A percentile compares a stretch with the other conserved stretches of the same genome.
Conservation (phyloP, 805 yeast genomes). For the Candida easanensis region DNA sequence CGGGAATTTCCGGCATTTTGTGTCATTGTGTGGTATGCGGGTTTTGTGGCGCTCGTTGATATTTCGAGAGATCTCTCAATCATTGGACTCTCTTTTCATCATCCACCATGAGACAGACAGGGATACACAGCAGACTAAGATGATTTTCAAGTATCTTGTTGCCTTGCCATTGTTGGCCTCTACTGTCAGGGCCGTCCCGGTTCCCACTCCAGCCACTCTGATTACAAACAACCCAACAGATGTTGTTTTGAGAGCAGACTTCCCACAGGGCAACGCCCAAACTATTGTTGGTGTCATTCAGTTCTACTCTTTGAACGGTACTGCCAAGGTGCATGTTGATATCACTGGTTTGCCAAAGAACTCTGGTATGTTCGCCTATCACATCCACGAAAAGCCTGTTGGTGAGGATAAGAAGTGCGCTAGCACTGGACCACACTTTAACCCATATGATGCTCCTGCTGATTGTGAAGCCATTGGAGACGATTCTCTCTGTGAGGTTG, state of each 20-base stretch:
- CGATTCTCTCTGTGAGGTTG: conserved; percentile 63
- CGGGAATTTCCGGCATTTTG: too few relatives aligned
- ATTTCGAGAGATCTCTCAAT: too few relatives aligned
- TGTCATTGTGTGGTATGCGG: too few relatives aligned
- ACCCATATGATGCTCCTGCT: conserved; percentile 57
- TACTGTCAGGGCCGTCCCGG: conserved; percentile 9
- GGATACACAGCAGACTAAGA: too few relatives aligned
- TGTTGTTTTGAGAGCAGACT: conserved; percentile 30
- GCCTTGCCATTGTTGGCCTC: conserved; percentile 11
- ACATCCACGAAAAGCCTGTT: conserved; percentile 59
- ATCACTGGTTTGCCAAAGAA: conserved; percentile 63
- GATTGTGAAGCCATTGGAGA: conserved; percentile 48
- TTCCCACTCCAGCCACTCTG: conserved; percentile 14
- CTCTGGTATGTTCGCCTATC: conserved; percentile 70
- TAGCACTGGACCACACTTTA: conserved; percentile 54
- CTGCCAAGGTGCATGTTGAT: conserved; percentile 66
- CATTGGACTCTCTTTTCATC: background rate
- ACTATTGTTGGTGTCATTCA: conserved; percentile 51
- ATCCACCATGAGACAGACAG: too few relatives aligned
- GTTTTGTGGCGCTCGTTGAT: background rate
- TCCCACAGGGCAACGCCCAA: conserved; percentile 30
- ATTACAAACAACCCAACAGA: conserved; percentile 24
- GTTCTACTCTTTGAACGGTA: conserved; percentile 56
- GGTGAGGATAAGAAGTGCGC: conserved; percentile 52
- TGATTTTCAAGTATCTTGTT: conserved; percentile 12